Base-by-base conservation (phyloP, 768 basidiomycete species). In the Amanita pallidorosea region DNA sequence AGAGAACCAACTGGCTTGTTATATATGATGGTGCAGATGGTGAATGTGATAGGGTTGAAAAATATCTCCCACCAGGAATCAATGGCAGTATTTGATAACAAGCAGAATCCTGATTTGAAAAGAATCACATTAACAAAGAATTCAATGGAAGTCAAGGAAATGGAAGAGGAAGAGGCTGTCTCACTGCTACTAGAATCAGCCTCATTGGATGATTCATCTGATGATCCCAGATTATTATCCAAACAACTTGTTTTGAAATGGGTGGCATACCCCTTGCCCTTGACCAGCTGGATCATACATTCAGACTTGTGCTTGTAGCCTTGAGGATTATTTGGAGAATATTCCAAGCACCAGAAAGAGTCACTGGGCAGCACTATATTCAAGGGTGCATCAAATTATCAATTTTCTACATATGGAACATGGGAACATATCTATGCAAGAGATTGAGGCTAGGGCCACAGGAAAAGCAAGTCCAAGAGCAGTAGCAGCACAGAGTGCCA, bases 281-380 rank as follows among this genome's bases (percentile, higher is more conserved):
- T n/a, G n/a, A n/a, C n/a, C n/a, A n/a, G 58, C 58, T 44, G 58
- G 55, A 9, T 55, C 57, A 23, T 45, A 53, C 25, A 60, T 57
- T 42, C 33, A 34, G 29, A 23, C 51, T 53, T 51, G 45, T 25
- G 36, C 46, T 7, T 57, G 47, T 40, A 31, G 37, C 18, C 40
- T 55, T n/a, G 31, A 56, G 34, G 36, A 53, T 22, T 61, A 59
- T 47, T 36, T 59, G 9, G 43, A 49, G 12, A 12, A 4, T 57
- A 51, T 44, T 23, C 8, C 8, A 33, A 31, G 25, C 27, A 51
- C 31, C 52, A 50, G 6, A 38, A 34, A 20, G 4, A 53, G 22
- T 37, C 59, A 9, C 12, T 60, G 29, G 42, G 35, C n/a, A n/a
- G 54, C 38, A 12, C 27, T 20, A 13, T 23, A 2, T 56, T 53